Base-by-base conservation (phyloP, 805 yeast species). In the Komagataella pastoris region DNA sequence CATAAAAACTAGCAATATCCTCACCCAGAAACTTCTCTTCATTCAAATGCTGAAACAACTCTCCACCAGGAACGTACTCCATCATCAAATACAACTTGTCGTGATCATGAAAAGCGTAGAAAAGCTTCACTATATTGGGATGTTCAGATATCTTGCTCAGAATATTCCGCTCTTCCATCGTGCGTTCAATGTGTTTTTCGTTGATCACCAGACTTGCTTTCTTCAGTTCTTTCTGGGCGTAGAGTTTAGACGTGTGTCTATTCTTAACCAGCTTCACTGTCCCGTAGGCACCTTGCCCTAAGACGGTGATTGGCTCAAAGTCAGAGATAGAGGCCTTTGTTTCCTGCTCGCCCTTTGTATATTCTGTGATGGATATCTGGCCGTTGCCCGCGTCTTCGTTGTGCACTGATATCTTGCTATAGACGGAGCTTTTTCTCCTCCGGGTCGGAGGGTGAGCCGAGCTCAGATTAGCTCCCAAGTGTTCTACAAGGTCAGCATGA, bases 51-150 rank as follows among this genome's bases (percentile, higher is more conserved):
- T 77, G 79, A 60, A 77, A 88, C 44, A 88, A 65, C 63, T 88
- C 97, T 21, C 97, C 96, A 6, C 97, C 97, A 50, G 87, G 90
- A 17, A 90, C 80, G 61, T 85, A 88, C 62, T 88, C 95, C 48
- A 88, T 65, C 30, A 87, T 72, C 47, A 88, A 62, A 61, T 88
- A 89, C 43, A 89, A 76, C 61, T 85, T 86, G 51, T 80, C 76
- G 52, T 76, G 69, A 60, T 89, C 96, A 65, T 89, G 97, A 55
- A 88, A 76, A 0, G 96, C 90, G 59, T 85, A 88, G 61, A 76
- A 87, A 21, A 88, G 70, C 62, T 83, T 83, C 18, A 88, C 96
- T 54, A 88, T 87, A 58, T 83, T 85, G 2, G 87, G 89, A 65
- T 88, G 96, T 14, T 46, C 46, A 3, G 53, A 44, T 43, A 86